These are phyloP conservation scores for Colletotrichum gigasporum DNA, from an alignment of 2,329 filamentous ascomycete genomes.

Conservation along the genomic window DNA sequence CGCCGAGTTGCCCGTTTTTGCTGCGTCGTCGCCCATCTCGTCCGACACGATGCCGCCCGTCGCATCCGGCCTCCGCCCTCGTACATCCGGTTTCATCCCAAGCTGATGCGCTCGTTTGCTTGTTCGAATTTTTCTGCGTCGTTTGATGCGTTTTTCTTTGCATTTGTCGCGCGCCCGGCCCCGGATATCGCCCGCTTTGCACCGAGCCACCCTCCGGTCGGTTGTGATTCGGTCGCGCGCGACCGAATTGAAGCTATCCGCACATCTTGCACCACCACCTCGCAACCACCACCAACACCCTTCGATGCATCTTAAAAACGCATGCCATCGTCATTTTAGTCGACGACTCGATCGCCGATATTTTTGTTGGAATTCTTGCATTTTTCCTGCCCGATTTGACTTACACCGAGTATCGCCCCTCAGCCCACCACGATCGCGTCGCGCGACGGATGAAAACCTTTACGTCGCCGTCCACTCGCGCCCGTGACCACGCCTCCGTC, in stretches of 20 bases:
- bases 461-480: neutral
- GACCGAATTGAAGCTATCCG: constrained; percentile 32
- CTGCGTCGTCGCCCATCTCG: constrained; percentile 9
- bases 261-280: constrained; percentile 30
- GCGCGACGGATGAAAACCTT: constrained; percentile 15
- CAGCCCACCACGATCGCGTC: neutral
- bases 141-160: neutral
- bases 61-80: constrained; percentile 18
- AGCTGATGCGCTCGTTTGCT: neutral
- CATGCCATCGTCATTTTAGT: constrained; percentile 19
- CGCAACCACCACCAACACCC: constrained; percentile 3
- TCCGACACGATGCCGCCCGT: constrained; percentile 14
- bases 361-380: constrained; percentile 26
- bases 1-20: constrained; percentile 26
- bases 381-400: constrained; percentile 25
- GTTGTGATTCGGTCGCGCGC: constrained; percentile 9
- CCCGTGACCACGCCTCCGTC: neutral
- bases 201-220: neutral
- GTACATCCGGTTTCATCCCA: constrained; percentile 7
- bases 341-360: constrained; percentile 4
- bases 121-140: constrained; percentile 19
- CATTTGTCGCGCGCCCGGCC: neutral
- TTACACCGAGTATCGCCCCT: constrained; percentile 29
- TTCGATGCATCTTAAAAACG: neutral
- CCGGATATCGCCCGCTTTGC: constrained; percentile 3